Evolutionary conservation across 805 yeast species (phyloP).

Genomic region (Torulaspora franciscae): DNA sequence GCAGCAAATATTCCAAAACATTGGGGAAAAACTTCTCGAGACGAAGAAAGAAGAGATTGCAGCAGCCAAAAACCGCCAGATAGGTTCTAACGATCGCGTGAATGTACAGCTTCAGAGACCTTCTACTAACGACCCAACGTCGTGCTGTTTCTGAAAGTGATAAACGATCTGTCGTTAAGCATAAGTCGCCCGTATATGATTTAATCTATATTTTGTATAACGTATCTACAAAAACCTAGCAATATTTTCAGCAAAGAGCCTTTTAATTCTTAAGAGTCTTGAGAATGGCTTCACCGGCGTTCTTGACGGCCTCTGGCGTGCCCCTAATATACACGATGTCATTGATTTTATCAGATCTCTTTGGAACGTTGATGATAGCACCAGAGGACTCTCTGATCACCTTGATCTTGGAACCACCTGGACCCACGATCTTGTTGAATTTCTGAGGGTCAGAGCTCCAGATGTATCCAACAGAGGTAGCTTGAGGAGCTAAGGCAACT

Average conservation of each 20-base stretch:
- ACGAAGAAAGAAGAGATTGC: constrained; percentile 22
- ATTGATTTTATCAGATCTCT: constrained; percentile 46
- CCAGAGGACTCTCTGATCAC: constrained; percentile 55
- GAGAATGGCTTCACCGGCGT: constrained; percentile 42
- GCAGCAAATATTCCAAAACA: constrained; percentile 43
- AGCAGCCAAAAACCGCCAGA: constrained; percentile 11
- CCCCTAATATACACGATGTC: constrained; percentile 61
- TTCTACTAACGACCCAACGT: constrained; percentile 40
- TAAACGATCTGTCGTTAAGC: background rate
- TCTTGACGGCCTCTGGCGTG: constrained; percentile 47
- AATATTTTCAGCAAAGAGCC: background rate
- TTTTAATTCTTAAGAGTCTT: constrained; percentile 22
- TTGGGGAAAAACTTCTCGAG: constrained; percentile 44
- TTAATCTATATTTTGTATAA: background rate
- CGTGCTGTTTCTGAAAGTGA: constrained; percentile 36
- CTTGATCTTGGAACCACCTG: constrained; percentile 65
- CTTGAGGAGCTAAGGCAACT: constrained; percentile 44
- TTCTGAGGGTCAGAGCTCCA: constrained; percentile 48
- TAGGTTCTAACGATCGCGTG: constrained; percentile 11
- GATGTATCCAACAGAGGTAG: constrained; percentile 54
- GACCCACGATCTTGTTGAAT: constrained; percentile 68
- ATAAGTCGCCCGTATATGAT: background rate
- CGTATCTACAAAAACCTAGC: background rate
- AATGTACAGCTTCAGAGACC: constrained; percentile 41
- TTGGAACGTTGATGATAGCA: constrained; percentile 60